Evolutionary conservation across 345 rosid genomes (phyloP).

Genomic region (Iberis pinnata): DNA sequence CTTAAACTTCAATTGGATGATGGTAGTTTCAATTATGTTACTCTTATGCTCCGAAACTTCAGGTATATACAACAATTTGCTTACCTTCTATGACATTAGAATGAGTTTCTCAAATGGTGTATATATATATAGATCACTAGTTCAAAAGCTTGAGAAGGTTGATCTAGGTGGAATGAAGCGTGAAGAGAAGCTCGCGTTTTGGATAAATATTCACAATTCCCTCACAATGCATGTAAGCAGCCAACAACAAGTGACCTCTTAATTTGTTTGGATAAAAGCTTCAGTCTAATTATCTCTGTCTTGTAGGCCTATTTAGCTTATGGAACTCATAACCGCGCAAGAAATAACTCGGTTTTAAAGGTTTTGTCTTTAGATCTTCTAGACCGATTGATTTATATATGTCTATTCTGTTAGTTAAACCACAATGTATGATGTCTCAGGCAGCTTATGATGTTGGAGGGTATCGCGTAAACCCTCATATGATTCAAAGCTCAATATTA

Average conservation of each 20-base stretch:
- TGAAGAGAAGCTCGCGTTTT: slow-evolving; percentile 84
- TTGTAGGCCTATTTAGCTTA: slow-evolving; percentile 77
- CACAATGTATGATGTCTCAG: slow-evolving; percentile 34
- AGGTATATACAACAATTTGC: slow-evolving; percentile 35
- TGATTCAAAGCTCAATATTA: slow-evolving; percentile 59
- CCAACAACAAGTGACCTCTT: background rate
- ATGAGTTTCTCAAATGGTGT: background rate
- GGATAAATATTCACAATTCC: slow-evolving; percentile 88
- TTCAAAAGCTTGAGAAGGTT: slow-evolving; percentile 63
- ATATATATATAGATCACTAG: slow-evolving; percentile 57
- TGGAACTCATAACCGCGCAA: slow-evolving; percentile 46
- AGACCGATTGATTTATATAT: background rate
- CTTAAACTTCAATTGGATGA: slow-evolving; percentile 50
- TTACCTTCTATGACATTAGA: slow-evolving; percentile 1
- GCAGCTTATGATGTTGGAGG: slow-evolving; percentile 85
- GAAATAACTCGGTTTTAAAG: slow-evolving; percentile 46
- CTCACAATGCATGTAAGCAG: slow-evolving; percentile 74
- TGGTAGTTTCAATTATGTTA: slow-evolving; percentile 50
- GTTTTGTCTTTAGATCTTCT: slow-evolving; percentile 28
- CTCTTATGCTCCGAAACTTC: slow-evolving; percentile 59
- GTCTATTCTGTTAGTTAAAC: slow-evolving; percentile 12
- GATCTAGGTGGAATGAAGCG: slow-evolving; percentile 73
- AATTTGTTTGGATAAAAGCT: background rate
- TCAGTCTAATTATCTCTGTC: slow-evolving; percentile 7
- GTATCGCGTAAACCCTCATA: slow-evolving; percentile 47